Percentiles rank a stretch among this genome's conserved stretches.
These are phyloP conservation scores for Santalum album DNA, from an alignment of 164 flowering plant genomes.

Conservation along the genomic window DNA sequence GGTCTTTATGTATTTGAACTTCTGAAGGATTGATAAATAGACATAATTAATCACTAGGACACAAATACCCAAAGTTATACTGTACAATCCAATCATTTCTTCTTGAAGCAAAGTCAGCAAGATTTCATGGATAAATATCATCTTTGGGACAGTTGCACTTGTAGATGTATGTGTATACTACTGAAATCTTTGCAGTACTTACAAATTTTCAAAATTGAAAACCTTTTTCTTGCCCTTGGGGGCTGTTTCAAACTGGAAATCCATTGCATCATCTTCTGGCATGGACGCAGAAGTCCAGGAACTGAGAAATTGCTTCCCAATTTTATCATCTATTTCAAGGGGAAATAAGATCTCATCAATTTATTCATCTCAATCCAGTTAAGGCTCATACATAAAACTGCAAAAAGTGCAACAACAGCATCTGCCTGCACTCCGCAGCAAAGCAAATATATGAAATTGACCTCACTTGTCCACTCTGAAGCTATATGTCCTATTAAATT, in stretches of 20 bases:
- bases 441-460: too few species aligned
- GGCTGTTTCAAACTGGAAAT: slow-evolving; percentile 41
- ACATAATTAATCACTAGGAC: background rate
- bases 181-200: slow-evolving; percentile 16
- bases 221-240: slow-evolving; percentile 46
- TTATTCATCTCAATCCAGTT: background rate
- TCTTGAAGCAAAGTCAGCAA: background rate
- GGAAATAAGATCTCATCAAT: slow-evolving; percentile 9
- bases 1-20: background rate
- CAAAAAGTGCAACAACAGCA: background rate
- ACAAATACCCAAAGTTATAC: too few species aligned
- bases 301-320: slow-evolving; percentile 61
- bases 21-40: background rate
- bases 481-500: background rate
- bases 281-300: slow-evolving; percentile 68
- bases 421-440: background rate
- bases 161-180: background rate
- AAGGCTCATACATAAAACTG: background rate
- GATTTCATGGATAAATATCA: background rate
- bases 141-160: background rate
- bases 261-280: slow-evolving; percentile 42
- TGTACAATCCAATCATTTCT: too few species aligned
- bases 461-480: background rate
- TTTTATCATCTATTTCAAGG: slow-evolving; percentile 50
- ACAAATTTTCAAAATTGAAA: slow-evolving; percentile 69